Conservation (phyloP, 768 basidiomycete genomes). For the Tricholoma hemisulphureum region DNA sequence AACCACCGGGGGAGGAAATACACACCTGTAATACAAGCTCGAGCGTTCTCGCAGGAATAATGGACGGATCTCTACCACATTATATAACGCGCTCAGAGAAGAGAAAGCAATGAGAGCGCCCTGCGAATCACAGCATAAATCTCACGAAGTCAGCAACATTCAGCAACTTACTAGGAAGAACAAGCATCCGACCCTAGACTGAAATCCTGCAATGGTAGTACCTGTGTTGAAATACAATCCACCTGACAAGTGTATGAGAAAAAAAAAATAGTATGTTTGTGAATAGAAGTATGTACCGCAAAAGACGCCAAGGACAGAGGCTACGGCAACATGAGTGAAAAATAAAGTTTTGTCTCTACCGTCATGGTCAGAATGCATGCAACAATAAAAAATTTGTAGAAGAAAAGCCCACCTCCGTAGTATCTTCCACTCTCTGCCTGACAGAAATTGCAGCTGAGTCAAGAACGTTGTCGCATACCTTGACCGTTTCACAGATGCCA, state of each 20-base stretch:
- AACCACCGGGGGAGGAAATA: background rate
- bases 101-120: conserved; percentile 92
- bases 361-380: background rate
- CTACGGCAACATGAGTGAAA: conserved; percentile 70
- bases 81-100: conserved; percentile 85
- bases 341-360: conserved; percentile 80
- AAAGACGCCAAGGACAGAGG: conserved; percentile 79
- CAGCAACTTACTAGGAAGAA: conserved; percentile 76
- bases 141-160: background rate
- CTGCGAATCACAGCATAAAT: conserved; percentile 34
- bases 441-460: conserved; percentile 83
- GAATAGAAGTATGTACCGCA: conserved; percentile 51
- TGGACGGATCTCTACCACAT: conserved; percentile 77
- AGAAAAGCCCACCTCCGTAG: conserved; percentile 51
- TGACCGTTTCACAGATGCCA: conserved; percentile 17
- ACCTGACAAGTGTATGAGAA: conserved; percentile 38
- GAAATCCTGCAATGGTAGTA: conserved; percentile 87
- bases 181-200: conserved; percentile 87
- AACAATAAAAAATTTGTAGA: background rate
- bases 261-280: background rate
- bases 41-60: conserved; percentile 91
- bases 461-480: conserved; percentile 76
- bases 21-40: conserved; percentile 78
- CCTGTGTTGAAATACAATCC: conserved; percentile 84
- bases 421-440: conserved; percentile 83